Evolutionary conservation across 2,329 filamentous ascomycete species (phyloP), one percentile per base, ranked within the genome.

Genomic region (Aureobasidium sp.): DNA sequence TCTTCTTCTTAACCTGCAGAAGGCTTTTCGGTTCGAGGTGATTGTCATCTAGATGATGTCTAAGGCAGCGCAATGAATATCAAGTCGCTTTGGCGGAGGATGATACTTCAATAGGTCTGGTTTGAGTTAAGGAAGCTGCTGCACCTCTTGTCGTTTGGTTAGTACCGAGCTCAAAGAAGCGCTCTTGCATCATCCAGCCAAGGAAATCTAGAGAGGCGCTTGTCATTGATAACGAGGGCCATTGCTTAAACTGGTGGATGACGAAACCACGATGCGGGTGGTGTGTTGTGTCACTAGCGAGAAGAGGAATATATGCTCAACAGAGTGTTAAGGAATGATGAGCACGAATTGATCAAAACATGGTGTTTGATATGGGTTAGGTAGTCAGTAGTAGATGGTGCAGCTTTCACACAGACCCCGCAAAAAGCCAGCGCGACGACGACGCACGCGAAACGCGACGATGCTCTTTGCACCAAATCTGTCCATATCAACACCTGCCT

Each of bases 401-500:
- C 36, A 20, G 51, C 37, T 37, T 39, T 53, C 50, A 37, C 34
- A 37, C 26, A 20, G 29, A 43, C 37, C 36, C 51, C 26, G 48
- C 48, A 36, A 47, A 51, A 52, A 51, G 48, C 37, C 37, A 10
- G 51, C 51, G 36, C 37, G 37, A 52, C 51, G 37, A 55, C 36
- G 36, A 36, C 51, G 37, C 51, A 41, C 51, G 48, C 48, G 37
- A 43, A 55, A n/a, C 51, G 51, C 51, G 51, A 39, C 51, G 51
- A 43, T 55, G 15, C 51, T 55, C 51, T 55, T 41, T 55, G 51
- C 51, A 41, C 20, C 37, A 1, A 29, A 20, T 43, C 36, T 41
- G 51, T 29, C 37, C 51, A 20, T 52, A 43, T 55, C 51, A 55
- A 55, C 37, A 55, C 27, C 8, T 41, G 24, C 24, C 17, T 55